Evolutionary conservation across 345 rosid species (phyloP).

Genomic region (Sonneratia alba): DNA sequence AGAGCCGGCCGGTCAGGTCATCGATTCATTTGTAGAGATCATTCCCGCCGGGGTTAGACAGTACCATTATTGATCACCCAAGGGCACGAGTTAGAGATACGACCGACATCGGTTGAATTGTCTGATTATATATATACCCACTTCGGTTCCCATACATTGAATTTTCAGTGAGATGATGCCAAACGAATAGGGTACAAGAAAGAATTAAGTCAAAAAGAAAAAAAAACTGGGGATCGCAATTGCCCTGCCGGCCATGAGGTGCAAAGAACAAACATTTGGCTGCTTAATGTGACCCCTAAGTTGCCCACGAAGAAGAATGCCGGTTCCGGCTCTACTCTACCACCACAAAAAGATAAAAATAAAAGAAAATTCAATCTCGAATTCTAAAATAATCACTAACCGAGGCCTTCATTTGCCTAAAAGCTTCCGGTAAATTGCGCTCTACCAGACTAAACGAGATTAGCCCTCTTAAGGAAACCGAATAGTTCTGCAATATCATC

Average conservation of each 20-base stretch:
- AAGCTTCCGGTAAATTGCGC: conserved; percentile 2
- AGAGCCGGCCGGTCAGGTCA: too few species aligned
- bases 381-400: conserved; percentile 1
- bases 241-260: neutral
- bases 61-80: too few species aligned
- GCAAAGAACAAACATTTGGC: neutral
- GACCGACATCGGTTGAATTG: neutral
- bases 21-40: too few species aligned
- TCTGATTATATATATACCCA: neutral
- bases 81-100: too few species aligned
- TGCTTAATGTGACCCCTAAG: conserved; percentile 4
- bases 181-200: neutral
- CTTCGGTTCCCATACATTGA: neutral
- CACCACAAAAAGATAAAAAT: neutral
- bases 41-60: too few species aligned
- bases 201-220: neutral
- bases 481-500: conserved; percentile 70
- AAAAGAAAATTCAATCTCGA: neutral
- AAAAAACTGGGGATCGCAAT: neutral
- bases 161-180: neutral
- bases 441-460: conserved; percentile 38
- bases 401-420: conserved; percentile 7
- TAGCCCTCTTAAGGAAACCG: conserved; percentile 89
- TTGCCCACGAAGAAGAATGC: conserved; percentile 14
- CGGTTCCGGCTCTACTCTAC: conserved; percentile 4